These are phyloP conservation scores for Sclerotinia nivalis DNA, from an alignment of 2,329 filamentous ascomycete species.

Conservation along the genomic window DNA sequence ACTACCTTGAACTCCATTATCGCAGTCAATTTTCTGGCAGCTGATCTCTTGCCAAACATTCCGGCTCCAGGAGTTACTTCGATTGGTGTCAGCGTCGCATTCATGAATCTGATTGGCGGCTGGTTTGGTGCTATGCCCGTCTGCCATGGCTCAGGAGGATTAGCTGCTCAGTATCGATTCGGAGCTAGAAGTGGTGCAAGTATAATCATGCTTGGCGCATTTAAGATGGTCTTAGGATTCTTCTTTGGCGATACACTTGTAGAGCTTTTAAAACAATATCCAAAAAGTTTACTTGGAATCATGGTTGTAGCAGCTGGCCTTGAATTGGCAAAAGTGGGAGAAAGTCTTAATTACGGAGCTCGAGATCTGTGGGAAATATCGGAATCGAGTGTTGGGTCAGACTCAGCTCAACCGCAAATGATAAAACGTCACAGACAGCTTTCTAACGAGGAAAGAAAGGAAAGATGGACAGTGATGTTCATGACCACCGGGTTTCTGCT, in stretches of 20 bases:
- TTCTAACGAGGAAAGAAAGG: conserved; percentile 66
- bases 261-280: conserved; percentile 69
- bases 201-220: conserved; percentile 72
- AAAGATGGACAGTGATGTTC: conserved; percentile 87
- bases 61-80: conserved; percentile 70
- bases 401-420: conserved; percentile 29
- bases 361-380: conserved; percentile 60
- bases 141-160: conserved; percentile 87
- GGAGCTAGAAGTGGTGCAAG: conserved; percentile 85
- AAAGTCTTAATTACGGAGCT: conserved; percentile 75
- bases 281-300: conserved; percentile 74
- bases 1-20: conserved; percentile 93
- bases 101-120: conserved; percentile 81
- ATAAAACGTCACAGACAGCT: conserved; percentile 52
- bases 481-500: conserved; percentile 80
- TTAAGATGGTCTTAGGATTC: conserved; percentile 76
- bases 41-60: conserved; percentile 71
- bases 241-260: conserved; percentile 75
- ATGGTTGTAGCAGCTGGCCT: conserved; percentile 89
- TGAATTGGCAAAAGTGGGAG: conserved; percentile 82
- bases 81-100: conserved; percentile 76
- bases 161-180: conserved; percentile 89
- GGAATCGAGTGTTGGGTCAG: conserved; percentile 42
- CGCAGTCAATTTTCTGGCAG: conserved; percentile 76
- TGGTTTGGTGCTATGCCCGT: conserved; percentile 96